phyloP scores from a whole-genome alignment of 768 basidiomycete genomes.

The Collybiopsis confluens region DNA sequence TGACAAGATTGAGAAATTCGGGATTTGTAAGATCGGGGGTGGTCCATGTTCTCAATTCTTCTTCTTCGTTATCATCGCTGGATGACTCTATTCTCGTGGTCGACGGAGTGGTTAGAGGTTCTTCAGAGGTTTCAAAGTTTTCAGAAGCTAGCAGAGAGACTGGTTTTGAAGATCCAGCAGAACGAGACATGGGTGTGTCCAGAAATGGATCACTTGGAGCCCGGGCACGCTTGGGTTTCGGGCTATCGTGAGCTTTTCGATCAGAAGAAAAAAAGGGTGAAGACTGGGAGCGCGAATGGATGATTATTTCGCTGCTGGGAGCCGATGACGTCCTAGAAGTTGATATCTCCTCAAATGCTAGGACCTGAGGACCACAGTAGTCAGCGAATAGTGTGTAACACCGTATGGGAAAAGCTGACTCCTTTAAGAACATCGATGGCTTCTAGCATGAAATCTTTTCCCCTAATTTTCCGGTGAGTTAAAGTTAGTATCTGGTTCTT shows the following conservation, averaged over 20 bases:
- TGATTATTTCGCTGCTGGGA: conserved; percentile 26
- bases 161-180: conserved; percentile 52
- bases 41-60: conserved; percentile 73
- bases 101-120: conserved; percentile 35
- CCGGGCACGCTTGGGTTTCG: conserved; percentile 59
- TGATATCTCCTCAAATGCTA: conserved; percentile 71
- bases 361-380: conserved; percentile 25
- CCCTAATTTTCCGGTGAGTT: conserved; percentile 41
- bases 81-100: conserved; percentile 12
- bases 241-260: conserved; percentile 38
- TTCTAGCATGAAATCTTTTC: conserved; percentile 92
- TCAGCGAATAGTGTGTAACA: conserved; percentile 8
- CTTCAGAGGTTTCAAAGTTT: conserved; percentile 33
- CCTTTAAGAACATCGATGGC: conserved; percentile 89
- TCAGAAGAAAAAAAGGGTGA: conserved; percentile 42
- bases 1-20: conserved; percentile 64
- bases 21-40: conserved; percentile 75
- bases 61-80: conserved; percentile 35
- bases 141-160: conserved; percentile 28
- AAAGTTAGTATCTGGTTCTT: conserved; percentile 15
- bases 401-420: conserved; percentile 41
- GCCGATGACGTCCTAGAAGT: conserved; percentile 33
- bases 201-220: conserved; percentile 80
- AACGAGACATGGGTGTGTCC: conserved; percentile 62
- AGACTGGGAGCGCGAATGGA: conserved; percentile 54